A percentile compares a stretch with the other conserved stretches of the same genome.
These are phyloP conservation scores for Camellia granthamiana DNA, from an alignment of 148 eudicot species.

Conservation along the genomic window DNA sequence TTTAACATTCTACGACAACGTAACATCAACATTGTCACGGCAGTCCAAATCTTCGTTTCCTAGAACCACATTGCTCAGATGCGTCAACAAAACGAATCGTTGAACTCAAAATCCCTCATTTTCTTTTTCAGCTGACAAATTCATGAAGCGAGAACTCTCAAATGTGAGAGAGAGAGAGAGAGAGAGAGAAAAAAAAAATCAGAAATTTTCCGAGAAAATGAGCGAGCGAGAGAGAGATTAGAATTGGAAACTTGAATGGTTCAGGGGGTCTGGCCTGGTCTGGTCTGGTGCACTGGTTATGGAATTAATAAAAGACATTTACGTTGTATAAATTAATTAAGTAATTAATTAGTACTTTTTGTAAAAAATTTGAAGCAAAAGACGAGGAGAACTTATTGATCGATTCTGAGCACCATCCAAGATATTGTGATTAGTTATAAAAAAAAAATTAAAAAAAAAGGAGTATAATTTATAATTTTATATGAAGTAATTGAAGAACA, in stretches of 20 bases:
- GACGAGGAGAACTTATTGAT: background rate
- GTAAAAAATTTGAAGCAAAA: background rate
- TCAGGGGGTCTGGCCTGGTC: no score
- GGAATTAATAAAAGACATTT: background rate
- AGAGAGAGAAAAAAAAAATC: background rate
- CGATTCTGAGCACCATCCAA: no score
- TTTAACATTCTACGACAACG: background rate
- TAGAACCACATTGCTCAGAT: background rate
- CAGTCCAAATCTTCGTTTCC: background rate
- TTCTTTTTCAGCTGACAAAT: background rate
- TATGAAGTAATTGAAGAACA: no score
- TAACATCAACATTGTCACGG: background rate
- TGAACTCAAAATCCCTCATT: background rate
- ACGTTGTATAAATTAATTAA: background rate
- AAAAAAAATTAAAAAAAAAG: no score
- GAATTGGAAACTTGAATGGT: no score
- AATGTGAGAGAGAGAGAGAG: background rate
- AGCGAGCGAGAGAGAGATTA: constrained; percentile 3
- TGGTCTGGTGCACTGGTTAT: background rate
- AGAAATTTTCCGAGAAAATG: background rate
- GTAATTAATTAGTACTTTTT: no score
- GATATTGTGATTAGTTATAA: no score
- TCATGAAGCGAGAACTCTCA: background rate
- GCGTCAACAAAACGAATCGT: background rate
- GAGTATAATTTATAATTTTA: no score